Evolutionary conservation across 2,329 filamentous ascomycete genomes (phyloP), one percentile per base, ranked within the genome.

Genomic region (Neopestalotiopsis clavispora): DNA sequence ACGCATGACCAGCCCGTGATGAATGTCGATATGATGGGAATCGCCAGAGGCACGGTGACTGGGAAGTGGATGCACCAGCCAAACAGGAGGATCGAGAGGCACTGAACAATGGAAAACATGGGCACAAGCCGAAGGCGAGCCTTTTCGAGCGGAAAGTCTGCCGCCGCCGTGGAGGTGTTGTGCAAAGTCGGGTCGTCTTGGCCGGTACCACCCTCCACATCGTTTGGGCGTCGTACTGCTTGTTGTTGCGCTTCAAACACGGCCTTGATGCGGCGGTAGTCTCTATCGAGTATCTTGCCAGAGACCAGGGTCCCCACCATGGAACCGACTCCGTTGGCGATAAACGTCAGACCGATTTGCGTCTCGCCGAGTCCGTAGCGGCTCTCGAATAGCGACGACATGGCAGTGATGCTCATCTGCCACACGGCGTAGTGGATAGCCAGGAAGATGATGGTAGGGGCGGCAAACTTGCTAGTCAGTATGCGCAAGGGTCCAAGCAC

Each of bases 341-440:
- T 68, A 62, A 69, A 73, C 17, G 69, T 69, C 34, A 71, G 64
- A 1, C 72, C 71, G 34, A 69, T 67, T 10, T 69, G 62, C 12
- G 69, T 66, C 3, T 69, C 66, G 28, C 66, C 63, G 20, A 73
- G 69, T 17, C 69, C 68, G 40, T 68, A 73, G 12, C 71, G 73
- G 0, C 73, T 69, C 42, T 83, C 72, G 71, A 88, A 86, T 0
- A 88, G 78, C 0, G 81, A 81, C 0, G 86, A 85, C 80, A 86
- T 84, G 45, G 82, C 83, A 0, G 86, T 86, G 68, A 87, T 86
- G 71, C 81, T 84, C 84, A 87, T 87, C 68, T 87, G 85, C 84
- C 85, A 88, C 7, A 86, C 82, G 0, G 84, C 80, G 68, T 87
- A 88, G 75, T 86, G 84, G 2, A 87, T 73, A 0, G 83, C 83